These are phyloP conservation scores for Geotrichum europaeum DNA, from an alignment of 1,139 yeast species.

Conservation along the genomic window DNA sequence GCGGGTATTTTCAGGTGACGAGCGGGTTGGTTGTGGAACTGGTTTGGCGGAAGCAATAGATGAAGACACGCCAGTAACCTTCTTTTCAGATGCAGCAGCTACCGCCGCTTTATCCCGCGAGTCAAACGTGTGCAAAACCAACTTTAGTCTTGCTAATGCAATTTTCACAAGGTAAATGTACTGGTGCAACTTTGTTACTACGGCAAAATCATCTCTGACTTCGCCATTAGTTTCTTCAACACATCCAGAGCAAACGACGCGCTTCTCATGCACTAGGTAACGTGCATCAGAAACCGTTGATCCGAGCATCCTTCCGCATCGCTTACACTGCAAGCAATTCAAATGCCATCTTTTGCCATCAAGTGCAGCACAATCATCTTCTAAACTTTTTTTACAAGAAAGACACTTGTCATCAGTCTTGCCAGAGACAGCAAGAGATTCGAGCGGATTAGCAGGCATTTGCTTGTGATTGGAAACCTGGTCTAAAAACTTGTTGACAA, in stretches of 20 bases:
- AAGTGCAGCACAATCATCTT: slow-evolving; percentile 67
- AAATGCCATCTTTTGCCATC: slow-evolving; percentile 74
- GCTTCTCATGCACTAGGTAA: slow-evolving; percentile 36
- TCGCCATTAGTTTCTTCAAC: slow-evolving; percentile 47
- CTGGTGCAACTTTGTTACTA: slow-evolving; percentile 64
- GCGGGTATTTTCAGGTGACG: neutral
- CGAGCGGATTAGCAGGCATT: slow-evolving; percentile 40
- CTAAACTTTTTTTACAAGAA: slow-evolving; percentile 68
- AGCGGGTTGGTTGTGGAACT: neutral
- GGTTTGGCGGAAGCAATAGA: neutral
- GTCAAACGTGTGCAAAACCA: slow-evolving; percentile 51
- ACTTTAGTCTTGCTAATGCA: slow-evolving; percentile 72
- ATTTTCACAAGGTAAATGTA: slow-evolving; percentile 71
- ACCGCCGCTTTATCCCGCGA: slow-evolving; percentile 21
- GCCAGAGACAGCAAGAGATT: slow-evolving; percentile 47
- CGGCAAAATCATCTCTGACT: slow-evolving; percentile 47
- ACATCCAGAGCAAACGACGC: slow-evolving; percentile 51
- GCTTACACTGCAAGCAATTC: slow-evolving; percentile 60
- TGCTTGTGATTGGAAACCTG: slow-evolving; percentile 46
- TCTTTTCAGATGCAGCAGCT: neutral
- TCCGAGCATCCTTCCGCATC: slow-evolving; percentile 18
- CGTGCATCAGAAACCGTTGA: slow-evolving; percentile 39
- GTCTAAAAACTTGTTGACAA: slow-evolving; percentile 57
- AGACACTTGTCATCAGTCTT: slow-evolving; percentile 76
- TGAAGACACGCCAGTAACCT: neutral